Conservation (phyloP, 2,329 filamentous ascomycete species). For the Cladophialophora chaetospira region DNA sequence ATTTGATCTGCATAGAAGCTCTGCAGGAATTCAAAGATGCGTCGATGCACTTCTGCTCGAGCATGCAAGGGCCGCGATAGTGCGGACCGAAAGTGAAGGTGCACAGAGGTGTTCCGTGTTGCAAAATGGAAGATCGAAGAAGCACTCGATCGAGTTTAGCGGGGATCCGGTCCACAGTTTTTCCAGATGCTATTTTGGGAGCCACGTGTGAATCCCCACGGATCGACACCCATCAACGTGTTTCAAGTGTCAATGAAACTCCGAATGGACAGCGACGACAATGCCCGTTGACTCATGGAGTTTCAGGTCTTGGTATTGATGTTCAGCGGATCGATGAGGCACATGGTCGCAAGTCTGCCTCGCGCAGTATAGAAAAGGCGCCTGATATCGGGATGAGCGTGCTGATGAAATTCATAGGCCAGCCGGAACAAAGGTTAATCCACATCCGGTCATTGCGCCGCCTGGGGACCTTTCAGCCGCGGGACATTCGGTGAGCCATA, state of each 20-base stretch:
- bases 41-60: not conserved
- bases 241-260: no score
- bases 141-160: not conserved
- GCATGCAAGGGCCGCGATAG: not conserved
- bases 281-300: not conserved
- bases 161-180: not conserved
- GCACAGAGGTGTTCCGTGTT: no score
- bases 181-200: conserved; percentile 11
- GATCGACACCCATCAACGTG: not conserved
- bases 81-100: no score
- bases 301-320: not conserved
- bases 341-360: conserved; percentile 10
- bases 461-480: conserved; percentile 4
- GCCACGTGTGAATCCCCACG: not conserved
- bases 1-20: not conserved
- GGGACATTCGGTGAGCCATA: conserved; percentile 1
- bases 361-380: conserved; percentile 11
- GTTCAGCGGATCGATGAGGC: not conserved
- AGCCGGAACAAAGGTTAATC: conserved; percentile 19
- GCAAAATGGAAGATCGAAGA: not conserved
- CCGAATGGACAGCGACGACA: no score
- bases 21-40: not conserved
- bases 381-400: conserved; percentile 13
- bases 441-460: conserved; percentile 14
- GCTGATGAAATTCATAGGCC: conserved; percentile 1